These are phyloP conservation scores for Fusarium setosum DNA, from an alignment of 2,329 filamentous ascomycete species.

Conservation along the genomic window DNA sequence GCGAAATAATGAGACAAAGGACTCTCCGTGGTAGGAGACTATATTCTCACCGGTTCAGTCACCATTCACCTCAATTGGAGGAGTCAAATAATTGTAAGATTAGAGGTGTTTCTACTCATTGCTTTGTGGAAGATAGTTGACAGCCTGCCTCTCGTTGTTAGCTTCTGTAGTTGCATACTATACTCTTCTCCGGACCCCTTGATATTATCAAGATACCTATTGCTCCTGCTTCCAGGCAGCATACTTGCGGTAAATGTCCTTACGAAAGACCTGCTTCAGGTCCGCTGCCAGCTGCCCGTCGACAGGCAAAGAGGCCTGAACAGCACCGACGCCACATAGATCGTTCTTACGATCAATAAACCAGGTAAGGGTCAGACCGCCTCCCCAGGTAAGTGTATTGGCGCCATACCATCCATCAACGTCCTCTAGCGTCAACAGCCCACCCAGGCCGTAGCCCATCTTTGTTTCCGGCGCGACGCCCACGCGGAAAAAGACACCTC, in stretches of 20 bases:
- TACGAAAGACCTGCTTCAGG: slow-evolving; percentile 56
- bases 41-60: too few species aligned
- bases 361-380: slow-evolving; percentile 58
- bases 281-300: slow-evolving; percentile 28
- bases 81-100: too few species aligned
- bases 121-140: too few species aligned
- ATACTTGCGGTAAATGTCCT: slow-evolving; percentile 54
- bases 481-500: slow-evolving; percentile 50
- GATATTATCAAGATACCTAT: background rate
- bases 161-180: too few species aligned
- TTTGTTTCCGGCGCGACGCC: slow-evolving; percentile 47
- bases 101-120: too few species aligned
- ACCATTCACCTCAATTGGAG: too few species aligned
- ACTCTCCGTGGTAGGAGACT: too few species aligned
- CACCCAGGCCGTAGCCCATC: slow-evolving; percentile 54
- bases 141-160: too few species aligned
- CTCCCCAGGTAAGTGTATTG: slow-evolving; percentile 58
- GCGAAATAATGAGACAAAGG: too few species aligned
- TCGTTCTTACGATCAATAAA: slow-evolving; percentile 61
- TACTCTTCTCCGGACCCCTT: too few species aligned
- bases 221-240: slow-evolving; percentile 16
- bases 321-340: slow-evolving; percentile 54
- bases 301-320: slow-evolving; percentile 53
- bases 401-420: slow-evolving; percentile 56
- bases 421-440: slow-evolving; percentile 53